A percentile compares a stretch with the other conserved stretches of the same genome.
Evolutionary conservation across 225 moss, liverwort and hornwort species (phyloP).

Genomic region (Asterella californica): DNA sequence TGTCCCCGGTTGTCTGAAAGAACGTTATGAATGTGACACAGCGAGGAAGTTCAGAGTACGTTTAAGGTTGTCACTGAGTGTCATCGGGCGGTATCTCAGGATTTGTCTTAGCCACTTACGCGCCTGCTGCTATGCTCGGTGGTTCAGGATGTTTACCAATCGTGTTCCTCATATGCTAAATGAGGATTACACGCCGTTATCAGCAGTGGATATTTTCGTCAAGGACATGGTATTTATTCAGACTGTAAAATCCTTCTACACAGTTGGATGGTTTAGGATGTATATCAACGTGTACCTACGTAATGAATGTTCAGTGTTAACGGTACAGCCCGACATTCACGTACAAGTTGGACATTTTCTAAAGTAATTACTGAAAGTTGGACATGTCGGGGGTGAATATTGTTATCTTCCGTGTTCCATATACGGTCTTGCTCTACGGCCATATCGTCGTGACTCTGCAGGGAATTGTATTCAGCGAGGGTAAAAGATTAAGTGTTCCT

Average conservation of each 20-base stretch:
- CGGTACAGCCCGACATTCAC: not conserved
- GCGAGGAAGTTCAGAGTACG: too few species aligned
- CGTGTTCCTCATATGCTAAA: constrained; percentile 97
- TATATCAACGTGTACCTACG: not conserved
- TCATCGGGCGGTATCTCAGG: too few species aligned
- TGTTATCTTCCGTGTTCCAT: not conserved
- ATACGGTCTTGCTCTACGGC: not conserved
- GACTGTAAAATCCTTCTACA: not conserved
- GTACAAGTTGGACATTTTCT: not conserved
- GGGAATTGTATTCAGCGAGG: constrained; percentile 43
- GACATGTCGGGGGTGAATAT: not conserved
- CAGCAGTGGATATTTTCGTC: constrained; percentile 86
- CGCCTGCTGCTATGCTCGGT: not conserved
- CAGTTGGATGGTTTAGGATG: not conserved
- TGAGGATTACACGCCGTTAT: constrained; percentile 79
- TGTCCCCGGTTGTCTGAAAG: not conserved
- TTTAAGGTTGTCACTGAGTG: too few species aligned
- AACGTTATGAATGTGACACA: not conserved
- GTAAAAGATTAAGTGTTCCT: constrained; percentile 33
- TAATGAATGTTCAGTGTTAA: not conserved
- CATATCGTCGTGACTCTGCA: constrained; percentile 20
- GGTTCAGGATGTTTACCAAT: constrained; percentile 88
- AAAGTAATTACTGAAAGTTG: not conserved
- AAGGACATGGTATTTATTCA: constrained; percentile 66
- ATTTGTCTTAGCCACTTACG: not conserved